These are phyloP conservation scores for Syzygium jambos DNA, from an alignment of 345 rosid genomes.

Conservation along the genomic window DNA sequence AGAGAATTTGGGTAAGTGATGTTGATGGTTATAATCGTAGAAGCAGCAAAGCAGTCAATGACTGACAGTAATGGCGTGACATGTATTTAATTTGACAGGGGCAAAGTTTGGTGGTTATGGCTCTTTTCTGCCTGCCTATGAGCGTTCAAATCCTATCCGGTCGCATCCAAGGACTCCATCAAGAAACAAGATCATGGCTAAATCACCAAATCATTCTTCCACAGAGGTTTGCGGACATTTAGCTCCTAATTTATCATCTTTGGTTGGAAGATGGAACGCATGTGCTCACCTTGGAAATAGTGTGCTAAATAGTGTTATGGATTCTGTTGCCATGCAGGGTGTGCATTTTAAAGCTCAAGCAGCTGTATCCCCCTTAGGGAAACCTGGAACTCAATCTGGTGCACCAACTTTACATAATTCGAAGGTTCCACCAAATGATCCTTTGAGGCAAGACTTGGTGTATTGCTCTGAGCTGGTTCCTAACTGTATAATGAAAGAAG, in stretches of 20 bases:
- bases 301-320: neutral
- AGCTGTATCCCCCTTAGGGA: slow-evolving; percentile 7
- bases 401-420: slow-evolving; percentile 2
- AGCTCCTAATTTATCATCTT: neutral
- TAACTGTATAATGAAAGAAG: slow-evolving; percentile 15
- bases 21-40: neutral
- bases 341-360: slow-evolving; percentile 27
- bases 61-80: slow-evolving; percentile 1
- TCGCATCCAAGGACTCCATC: slow-evolving; percentile 25
- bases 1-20: slow-evolving; percentile 51
- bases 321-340: slow-evolving; percentile 27
- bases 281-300: neutral
- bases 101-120: slow-evolving; percentile 52
- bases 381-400: slow-evolving; percentile 8
- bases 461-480: slow-evolving; percentile 19
- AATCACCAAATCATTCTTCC: slow-evolving; percentile 20
- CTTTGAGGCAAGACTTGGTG: slow-evolving; percentile 16
- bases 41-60: neutral
- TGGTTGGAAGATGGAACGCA: neutral
- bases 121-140: slow-evolving; percentile 55
- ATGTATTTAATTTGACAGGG: slow-evolving; percentile 37
- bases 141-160: slow-evolving; percentile 14
- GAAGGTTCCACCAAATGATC: slow-evolving; percentile 10
- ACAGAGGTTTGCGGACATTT: slow-evolving; percentile 28
- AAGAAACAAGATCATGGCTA: slow-evolving; percentile 14